Evolutionary conservation across 805 yeast genomes (phyloP).

Genomic region (Hanseniaspora nectarophila): DNA sequence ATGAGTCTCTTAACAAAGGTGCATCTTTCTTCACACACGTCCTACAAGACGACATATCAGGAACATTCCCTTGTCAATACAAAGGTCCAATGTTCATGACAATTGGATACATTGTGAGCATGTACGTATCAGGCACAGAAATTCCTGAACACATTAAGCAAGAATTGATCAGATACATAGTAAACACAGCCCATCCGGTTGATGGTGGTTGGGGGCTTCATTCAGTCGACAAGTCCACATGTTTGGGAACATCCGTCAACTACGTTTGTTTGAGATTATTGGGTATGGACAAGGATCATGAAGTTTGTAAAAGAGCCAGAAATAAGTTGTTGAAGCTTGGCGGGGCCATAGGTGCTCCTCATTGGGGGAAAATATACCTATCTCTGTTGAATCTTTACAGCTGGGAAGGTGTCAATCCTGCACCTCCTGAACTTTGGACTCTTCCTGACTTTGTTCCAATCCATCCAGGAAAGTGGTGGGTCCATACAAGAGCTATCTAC

Average conservation of each 20-base stretch:
- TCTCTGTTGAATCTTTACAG: constrained; percentile 65
- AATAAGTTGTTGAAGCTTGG: constrained; percentile 58
- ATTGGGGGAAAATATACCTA: constrained; percentile 96
- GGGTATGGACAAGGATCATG: constrained; percentile 64
- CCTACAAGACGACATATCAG: constrained; percentile 67
- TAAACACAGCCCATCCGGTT: constrained; percentile 89
- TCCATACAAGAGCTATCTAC: constrained; percentile 88
- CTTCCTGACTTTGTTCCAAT: constrained; percentile 70
- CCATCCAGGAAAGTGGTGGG: constrained; percentile 99
- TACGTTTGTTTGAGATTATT: constrained; percentile 70
- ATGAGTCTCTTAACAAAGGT: constrained; percentile 59
- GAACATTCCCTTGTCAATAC: constrained; percentile 82
- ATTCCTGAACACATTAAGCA: constrained; percentile 53
- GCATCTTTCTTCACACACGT: constrained; percentile 49
- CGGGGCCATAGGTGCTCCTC: constrained; percentile 84
- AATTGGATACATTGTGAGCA: constrained; percentile 70
- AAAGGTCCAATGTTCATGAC: constrained; percentile 98
- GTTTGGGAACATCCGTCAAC: constrained; percentile 85
- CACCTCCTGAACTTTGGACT: constrained; percentile 90
- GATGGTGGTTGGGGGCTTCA: constrained; percentile 99
- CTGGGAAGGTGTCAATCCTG: constrained; percentile 97
- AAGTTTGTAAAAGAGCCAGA: constrained; percentile 67
- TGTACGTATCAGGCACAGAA: constrained; percentile 54
- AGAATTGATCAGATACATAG: constrained; percentile 74
- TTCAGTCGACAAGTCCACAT: constrained; percentile 82